Evolutionary conservation across 164 flowering plant genomes (phyloP).

Genomic region (Cinnamomum micranthum): DNA sequence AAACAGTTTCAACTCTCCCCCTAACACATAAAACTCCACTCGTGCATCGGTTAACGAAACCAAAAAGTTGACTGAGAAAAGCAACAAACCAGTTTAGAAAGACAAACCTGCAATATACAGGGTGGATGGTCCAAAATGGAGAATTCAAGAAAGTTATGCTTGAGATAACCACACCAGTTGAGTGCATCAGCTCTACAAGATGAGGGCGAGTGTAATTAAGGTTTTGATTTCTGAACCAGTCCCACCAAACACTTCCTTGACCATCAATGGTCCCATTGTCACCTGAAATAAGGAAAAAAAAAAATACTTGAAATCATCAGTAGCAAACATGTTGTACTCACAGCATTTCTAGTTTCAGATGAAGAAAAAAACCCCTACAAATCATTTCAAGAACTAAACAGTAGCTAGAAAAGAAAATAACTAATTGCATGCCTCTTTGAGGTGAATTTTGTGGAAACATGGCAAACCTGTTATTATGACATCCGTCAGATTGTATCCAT

Average conservation of each 20-base stretch:
- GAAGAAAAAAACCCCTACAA: not conserved
- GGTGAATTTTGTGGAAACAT: not conserved
- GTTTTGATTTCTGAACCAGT: conserved; percentile 36
- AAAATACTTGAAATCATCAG: not conserved
- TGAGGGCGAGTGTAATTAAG: conserved; percentile 69
- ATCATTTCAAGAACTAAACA: conserved; percentile 1
- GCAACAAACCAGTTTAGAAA: conserved; percentile 11
- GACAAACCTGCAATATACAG: conserved; percentile 82
- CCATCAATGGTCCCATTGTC: conserved; percentile 81
- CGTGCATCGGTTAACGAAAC: conserved; percentile 8
- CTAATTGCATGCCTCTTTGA: not conserved
- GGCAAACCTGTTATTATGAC: conserved; percentile 18
- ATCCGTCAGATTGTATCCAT: conserved; percentile 21
- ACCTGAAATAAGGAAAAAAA: conserved; percentile 31
- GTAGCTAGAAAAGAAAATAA: not conserved
- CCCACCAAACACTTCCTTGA: conserved; percentile 80
- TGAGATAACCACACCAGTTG: conserved; percentile 55
- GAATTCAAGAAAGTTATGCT: conserved; percentile 70
- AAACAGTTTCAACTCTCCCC: conserved; percentile 25
- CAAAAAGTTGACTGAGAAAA: conserved; percentile 5
- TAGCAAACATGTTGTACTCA: not conserved
- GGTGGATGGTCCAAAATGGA: conserved; percentile 79
- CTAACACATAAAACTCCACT: conserved; percentile 13
- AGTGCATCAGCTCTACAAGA: conserved; percentile 63
- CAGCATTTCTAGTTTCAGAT: not conserved